A percentile compares a stretch with the other conserved stretches of the same genome.
phyloP scores from a whole-genome alignment of 495 filamentous ascomycete genomes.

The Aspergillus conjunctus region DNA sequence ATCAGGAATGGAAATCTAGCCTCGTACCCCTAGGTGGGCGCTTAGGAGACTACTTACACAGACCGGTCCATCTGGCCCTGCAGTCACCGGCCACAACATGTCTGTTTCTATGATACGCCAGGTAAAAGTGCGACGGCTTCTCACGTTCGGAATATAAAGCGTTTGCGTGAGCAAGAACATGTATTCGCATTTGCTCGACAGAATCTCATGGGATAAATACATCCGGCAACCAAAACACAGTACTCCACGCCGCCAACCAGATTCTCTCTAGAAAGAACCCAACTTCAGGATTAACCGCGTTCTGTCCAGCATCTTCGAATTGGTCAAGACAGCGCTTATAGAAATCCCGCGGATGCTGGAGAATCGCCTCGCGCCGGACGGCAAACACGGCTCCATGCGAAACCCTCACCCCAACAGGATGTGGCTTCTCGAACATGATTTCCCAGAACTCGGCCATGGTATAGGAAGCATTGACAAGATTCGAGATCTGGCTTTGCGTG shows the following conservation, averaged over 20 bases:
- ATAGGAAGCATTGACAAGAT: neutral
- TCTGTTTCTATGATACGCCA: too few relatives aligned
- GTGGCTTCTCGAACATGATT: neutral
- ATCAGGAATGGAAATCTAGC: too few relatives aligned
- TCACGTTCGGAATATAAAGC: too few relatives aligned
- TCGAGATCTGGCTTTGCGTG: neutral
- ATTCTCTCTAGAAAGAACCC: constrained; percentile 11
- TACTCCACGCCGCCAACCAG: constrained; percentile 14
- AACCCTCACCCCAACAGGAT: neutral
- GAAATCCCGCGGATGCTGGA: neutral
- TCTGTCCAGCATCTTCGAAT: neutral
- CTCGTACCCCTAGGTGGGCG: too few relatives aligned
- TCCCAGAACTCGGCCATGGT: constrained; percentile 6
- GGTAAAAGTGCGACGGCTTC: too few relatives aligned
- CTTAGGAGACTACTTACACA: too few relatives aligned
- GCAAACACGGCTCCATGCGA: constrained; percentile 10
- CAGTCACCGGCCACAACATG: too few relatives aligned
- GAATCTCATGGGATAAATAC: neutral
- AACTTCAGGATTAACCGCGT: constrained; percentile 9
- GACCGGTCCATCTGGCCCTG: too few relatives aligned
- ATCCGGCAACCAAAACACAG: constrained; percentile 4
- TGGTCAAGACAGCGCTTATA: constrained; percentile 7
- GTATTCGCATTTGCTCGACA: too few relatives aligned
- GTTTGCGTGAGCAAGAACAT: too few relatives aligned
- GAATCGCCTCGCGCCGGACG: constrained; percentile 4